Evolutionary conservation across 2,329 filamentous ascomycete genomes (phyloP).

Genomic region (Neonectria magnoliae): DNA sequence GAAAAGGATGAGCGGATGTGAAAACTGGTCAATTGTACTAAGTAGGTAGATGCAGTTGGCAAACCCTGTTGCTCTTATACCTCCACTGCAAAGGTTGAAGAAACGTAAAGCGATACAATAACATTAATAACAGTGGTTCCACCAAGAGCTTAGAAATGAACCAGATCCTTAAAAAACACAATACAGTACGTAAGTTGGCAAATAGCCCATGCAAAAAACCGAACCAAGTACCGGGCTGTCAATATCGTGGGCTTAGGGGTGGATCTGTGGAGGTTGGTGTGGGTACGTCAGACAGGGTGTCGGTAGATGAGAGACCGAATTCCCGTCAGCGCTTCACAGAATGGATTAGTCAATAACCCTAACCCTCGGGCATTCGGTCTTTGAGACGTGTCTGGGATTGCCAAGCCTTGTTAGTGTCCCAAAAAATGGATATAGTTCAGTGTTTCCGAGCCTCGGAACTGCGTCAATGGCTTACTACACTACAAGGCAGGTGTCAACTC

Average conservation of each 20-base stretch:
- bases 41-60: background rate
- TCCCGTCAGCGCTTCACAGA: conserved; percentile 3
- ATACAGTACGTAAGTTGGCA: background rate
- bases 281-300: conserved; percentile 31
- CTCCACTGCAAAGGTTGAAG: background rate
- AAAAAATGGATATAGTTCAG: background rate
- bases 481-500: background rate
- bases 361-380: conserved; percentile 16
- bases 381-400: conserved; percentile 20
- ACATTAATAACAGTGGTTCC: conserved; percentile 7
- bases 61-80: conserved; percentile 6
- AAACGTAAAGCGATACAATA: background rate
- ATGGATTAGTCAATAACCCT: conserved; percentile 18
- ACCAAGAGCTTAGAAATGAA: conserved; percentile 2
- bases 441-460: background rate
- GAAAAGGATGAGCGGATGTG: too few species aligned
- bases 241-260: conserved; percentile 8
- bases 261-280: conserved; percentile 23
- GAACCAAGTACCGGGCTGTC: background rate
- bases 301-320: conserved; percentile 34
- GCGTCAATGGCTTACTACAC: background rate
- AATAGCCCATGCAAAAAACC: background rate
- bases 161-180: background rate
- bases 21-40: background rate
- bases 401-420: conserved; percentile 8